Evolutionary conservation across 345 rosid genomes (phyloP).

Genomic region (Citrus cavaleriei): DNA sequence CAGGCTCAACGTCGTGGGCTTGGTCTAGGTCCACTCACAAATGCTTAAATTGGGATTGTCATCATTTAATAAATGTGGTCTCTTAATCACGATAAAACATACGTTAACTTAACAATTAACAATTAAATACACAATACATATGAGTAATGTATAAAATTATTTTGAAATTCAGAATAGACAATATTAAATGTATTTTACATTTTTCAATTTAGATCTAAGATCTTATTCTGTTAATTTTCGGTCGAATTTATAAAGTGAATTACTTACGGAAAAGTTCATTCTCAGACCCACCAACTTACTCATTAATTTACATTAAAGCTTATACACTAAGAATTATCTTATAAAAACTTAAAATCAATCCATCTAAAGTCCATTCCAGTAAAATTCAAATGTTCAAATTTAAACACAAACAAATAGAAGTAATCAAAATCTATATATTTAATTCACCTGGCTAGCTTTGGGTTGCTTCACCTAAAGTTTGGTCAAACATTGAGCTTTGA

Average conservation of each 20-base stretch:
- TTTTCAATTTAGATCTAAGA: not conserved
- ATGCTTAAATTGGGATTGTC: too few relatives aligned
- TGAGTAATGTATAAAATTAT: too few relatives aligned
- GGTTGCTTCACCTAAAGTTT: not conserved
- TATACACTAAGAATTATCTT: not conserved
- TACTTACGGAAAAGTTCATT: not conserved
- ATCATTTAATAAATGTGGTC: too few relatives aligned
- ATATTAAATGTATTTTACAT: not conserved
- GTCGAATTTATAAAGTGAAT: not conserved
- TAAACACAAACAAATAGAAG: not conserved
- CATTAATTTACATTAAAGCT: not conserved
- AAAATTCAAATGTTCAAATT: not conserved
- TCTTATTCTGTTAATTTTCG: not conserved
- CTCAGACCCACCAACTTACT: not conserved
- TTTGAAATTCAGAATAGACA: not conserved
- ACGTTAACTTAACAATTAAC: too few relatives aligned
- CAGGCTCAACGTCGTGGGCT: too few relatives aligned
- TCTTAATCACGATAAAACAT: too few relatives aligned
- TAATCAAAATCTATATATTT: not conserved
- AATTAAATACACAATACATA: too few relatives aligned
- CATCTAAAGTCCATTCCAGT: not conserved
- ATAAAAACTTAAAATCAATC: not conserved
- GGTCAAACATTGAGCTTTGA: not conserved
- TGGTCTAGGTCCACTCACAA: too few relatives aligned
- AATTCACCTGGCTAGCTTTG: not conserved